Evolutionary conservation across 352 stramenopile genomes (phyloP).

Genomic region (Phytophthora ohioensis): DNA sequence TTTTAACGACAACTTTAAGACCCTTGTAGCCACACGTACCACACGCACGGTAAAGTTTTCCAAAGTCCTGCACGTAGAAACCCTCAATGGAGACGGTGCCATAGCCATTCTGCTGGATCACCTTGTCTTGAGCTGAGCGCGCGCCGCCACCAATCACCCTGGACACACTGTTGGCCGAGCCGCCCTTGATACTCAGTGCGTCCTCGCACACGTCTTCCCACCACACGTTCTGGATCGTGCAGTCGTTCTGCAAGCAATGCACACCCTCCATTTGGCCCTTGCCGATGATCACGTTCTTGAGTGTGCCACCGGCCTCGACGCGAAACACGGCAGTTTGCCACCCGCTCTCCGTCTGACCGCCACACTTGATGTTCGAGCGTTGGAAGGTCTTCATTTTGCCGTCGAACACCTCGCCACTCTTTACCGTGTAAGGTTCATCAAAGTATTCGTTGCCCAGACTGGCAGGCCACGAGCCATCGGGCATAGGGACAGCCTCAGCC

Average conservation of each 20-base stretch:
- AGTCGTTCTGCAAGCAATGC: neutral
- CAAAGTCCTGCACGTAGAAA: slow-evolving; percentile 17
- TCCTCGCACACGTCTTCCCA: slow-evolving; percentile 18
- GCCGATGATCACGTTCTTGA: slow-evolving; percentile 14
- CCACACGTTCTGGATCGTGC: slow-evolving; percentile 12
- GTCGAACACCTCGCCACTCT: too few species aligned
- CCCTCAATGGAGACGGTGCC: slow-evolving; percentile 14
- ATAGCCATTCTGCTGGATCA: slow-evolving; percentile 3
- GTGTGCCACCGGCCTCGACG: neutral
- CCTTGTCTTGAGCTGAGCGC: slow-evolving; percentile 2
- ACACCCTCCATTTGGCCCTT: slow-evolving; percentile 23
- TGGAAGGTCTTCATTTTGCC: too few species aligned
- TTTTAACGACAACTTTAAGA: too few species aligned
- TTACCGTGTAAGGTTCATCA: too few species aligned
- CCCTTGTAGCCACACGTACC: slow-evolving; percentile 1
- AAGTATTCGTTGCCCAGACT: too few species aligned
- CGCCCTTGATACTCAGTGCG: slow-evolving; percentile 41
- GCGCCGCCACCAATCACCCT: slow-evolving; percentile 37
- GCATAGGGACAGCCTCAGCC: too few species aligned
- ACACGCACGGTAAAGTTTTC: slow-evolving; percentile 3
- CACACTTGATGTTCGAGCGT: too few species aligned
- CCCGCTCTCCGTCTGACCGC: too few species aligned
- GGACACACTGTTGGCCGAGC: slow-evolving; percentile 29
- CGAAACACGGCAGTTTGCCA: too few species aligned
- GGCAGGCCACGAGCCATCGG: too few species aligned